Base-by-base conservation (phyloP, 1,284 basidiomycete species). In the Stygiomarasmius scandens region DNA sequence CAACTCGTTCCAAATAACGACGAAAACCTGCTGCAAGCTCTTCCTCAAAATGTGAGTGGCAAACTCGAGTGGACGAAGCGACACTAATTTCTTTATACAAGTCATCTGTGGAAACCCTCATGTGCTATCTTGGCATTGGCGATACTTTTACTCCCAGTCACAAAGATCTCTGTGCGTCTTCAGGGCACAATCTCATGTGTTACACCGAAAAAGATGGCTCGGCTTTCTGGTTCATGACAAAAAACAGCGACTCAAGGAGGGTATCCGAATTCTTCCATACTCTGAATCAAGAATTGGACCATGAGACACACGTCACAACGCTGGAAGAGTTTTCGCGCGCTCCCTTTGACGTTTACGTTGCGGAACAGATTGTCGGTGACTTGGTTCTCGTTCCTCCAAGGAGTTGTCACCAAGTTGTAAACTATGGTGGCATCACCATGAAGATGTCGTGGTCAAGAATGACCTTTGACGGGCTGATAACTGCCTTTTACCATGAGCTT, bases 381-480 rank as follows among this genome's bases (percentile, higher is more conserved):
- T 68, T 93, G 29, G 85, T 92, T 3, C 75, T 92, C n/a, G 87
- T 92, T 11, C 90, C 90, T 11, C 86, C 88, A 20, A 76, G 87
- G 61, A 87, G 85, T 58, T 89, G 85, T 57, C 90, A 92, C 69
- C 89, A 92, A 66, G 90, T 92, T 3, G 78, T 92, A 20, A 93
- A 92, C 64, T 72, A 75, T 51, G 89, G 90, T 24, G 90, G 90
- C 9, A 76, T 92, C 24, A 89, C 89, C 0, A 77, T 90, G 66
- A 93, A 93, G 70, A 83, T 84, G 9, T 88, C 89, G 0, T 92
- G 90, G 90, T 92, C 90, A 0, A 77, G 90, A 45, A 90, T 92
- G 89, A 86, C 87, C 9, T 64, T 88, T 12, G 67, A 72, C 47
- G 86, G 87, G 2, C 69, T 90, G 16, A 67, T 67, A 43, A 74